phyloP scores from a whole-genome alignment of 768 basidiomycete genomes.

The Boletus bicolor region DNA sequence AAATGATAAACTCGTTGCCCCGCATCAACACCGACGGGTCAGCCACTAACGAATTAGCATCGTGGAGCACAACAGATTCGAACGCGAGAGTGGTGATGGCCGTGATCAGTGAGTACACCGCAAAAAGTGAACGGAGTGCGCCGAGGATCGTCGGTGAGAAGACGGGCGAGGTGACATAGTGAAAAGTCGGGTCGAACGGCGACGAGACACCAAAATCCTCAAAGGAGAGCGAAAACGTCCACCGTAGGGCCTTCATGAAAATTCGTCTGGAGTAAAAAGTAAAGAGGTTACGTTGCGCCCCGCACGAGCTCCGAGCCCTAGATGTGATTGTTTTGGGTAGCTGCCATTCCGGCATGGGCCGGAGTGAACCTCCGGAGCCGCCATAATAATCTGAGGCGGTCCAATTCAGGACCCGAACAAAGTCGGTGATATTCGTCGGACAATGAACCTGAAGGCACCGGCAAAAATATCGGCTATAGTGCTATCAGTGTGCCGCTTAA shows the following conservation, averaged over 20 bases:
- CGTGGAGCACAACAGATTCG: constrained; percentile 30
- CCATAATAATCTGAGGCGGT: background rate
- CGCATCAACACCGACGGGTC: constrained; percentile 6
- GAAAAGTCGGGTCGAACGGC: constrained; percentile 40
- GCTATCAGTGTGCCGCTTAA: too few species aligned
- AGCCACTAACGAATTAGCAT: constrained; percentile 31
- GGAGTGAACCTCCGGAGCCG: too few species aligned
- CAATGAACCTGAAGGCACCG: too few species aligned
- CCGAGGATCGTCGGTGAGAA: constrained; percentile 46
- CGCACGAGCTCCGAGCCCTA: background rate
- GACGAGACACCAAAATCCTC: constrained; percentile 33
- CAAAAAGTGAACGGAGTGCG: constrained; percentile 44
- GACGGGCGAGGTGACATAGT: constrained; percentile 41
- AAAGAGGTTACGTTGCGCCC: background rate
- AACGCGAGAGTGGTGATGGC: constrained; percentile 34
- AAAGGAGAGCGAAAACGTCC: constrained; percentile 9
- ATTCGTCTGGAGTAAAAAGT: background rate
- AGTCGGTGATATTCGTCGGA: too few species aligned
- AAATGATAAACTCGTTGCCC: background rate
- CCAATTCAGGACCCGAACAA: background rate
- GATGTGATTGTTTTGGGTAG: constrained; percentile 8
- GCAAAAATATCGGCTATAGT: too few species aligned
- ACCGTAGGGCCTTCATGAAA: constrained; percentile 1
- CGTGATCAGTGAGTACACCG: constrained; percentile 46
- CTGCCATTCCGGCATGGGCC: background rate